Conservation (phyloP, 768 basidiomycete genomes). For the Collybia sordida region DNA sequence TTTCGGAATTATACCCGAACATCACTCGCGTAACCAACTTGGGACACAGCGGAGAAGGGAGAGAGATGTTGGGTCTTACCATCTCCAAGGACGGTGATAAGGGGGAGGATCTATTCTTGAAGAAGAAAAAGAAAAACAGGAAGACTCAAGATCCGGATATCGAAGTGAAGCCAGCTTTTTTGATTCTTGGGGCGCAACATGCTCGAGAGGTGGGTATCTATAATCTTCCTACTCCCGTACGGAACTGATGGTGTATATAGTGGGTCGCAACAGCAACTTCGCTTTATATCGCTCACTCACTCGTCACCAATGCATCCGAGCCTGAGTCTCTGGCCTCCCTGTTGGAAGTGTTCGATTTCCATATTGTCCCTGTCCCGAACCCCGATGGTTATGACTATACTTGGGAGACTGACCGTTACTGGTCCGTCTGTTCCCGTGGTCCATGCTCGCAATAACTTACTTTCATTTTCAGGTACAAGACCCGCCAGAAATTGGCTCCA, state of each 20-base stretch:
- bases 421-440: conserved; percentile 31
- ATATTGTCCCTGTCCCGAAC: conserved; percentile 66
- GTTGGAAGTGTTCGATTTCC: conserved; percentile 61
- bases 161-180: conserved; percentile 50
- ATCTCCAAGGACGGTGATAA: conserved; percentile 33
- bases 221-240: conserved; percentile 1
- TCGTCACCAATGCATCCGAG: conserved; percentile 52
- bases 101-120: conserved; percentile 1
- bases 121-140: conserved; percentile 10
- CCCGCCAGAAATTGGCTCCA: conserved; percentile 53
- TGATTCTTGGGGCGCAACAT: conserved; percentile 73
- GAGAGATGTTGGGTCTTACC: conserved; percentile 55
- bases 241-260: conserved; percentile 28
- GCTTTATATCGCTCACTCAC: conserved; percentile 70
- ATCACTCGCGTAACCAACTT: conserved; percentile 43
- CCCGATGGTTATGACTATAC: conserved; percentile 78
- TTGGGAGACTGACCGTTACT: conserved; percentile 68
- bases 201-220: conserved; percentile 61
- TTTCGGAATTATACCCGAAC: conserved; percentile 48
- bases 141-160: conserved; percentile 13
- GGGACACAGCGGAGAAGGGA: conserved; percentile 57
- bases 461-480: conserved; percentile 57
- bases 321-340: conserved; percentile 44
- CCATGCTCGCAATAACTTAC: background rate
- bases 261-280: conserved; percentile 81